Conservation (phyloP, 495 filamentous ascomycete genomes). For the Rhypophila decipiens region DNA sequence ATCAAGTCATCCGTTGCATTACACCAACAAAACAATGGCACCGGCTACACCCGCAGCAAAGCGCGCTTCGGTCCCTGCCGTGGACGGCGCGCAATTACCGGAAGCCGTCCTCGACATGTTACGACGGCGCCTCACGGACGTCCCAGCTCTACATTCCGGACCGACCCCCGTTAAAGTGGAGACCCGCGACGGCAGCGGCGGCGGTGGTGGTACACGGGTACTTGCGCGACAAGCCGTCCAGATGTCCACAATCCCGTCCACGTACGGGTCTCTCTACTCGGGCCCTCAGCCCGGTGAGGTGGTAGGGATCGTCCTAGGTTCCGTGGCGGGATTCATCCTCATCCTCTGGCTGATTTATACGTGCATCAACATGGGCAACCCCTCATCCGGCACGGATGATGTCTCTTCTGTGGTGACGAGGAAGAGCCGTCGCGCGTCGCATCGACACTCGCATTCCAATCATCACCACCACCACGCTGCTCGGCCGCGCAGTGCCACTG, state of each 20-base stretch:
- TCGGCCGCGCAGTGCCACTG: constrained; percentile 18
- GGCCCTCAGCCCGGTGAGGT: constrained; percentile 64
- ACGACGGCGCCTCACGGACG: no score
- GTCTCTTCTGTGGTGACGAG: constrained; percentile 22
- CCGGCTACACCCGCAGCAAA: no score
- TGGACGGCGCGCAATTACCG: no score
- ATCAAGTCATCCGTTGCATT: no score
- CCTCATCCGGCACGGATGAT: neutral
- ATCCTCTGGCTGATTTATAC: constrained; percentile 70
- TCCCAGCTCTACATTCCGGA: no score
- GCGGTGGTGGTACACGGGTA: no score
- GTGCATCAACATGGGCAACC: constrained; percentile 48
- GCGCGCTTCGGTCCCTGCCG: no score
- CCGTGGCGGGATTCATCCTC: constrained; percentile 75
- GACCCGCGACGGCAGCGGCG: no score
- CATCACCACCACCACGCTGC: constrained; percentile 2
- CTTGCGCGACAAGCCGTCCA: no score
- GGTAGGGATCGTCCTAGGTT: constrained; percentile 78
- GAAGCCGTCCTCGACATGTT: no score
- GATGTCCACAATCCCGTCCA: constrained; percentile 49
- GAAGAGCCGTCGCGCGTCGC: constrained; percentile 28
- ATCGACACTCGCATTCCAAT: constrained; percentile 16
- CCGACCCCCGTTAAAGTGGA: no score
- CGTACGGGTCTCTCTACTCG: constrained; percentile 55
- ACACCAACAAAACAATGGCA: no score